Base-by-base conservation (phyloP, 768 basidiomycete species). In the Rubroboletus satanas region DNA sequence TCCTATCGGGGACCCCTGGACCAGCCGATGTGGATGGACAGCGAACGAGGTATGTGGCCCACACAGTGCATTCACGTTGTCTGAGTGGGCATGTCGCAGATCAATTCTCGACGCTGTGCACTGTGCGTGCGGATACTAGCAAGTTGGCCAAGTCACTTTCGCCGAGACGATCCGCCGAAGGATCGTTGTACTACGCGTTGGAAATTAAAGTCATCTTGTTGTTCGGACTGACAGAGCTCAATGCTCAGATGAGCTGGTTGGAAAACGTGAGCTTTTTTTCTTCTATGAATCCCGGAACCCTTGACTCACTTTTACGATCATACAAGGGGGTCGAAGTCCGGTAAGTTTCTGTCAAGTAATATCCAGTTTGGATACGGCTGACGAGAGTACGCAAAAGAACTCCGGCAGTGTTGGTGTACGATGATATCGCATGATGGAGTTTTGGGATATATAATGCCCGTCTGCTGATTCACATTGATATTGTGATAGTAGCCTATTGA, bases 191-290 rank as follows among this genome's bases (percentile, higher is more conserved):
- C 41, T 68, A 59, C n/a, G 56, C 54, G 17, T 52, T 70, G 39
- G 70, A 70, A 15, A 56, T 70, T 46, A 68, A 66, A 10, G 55
- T 83, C 6, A 68, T 83, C 10, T 56, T 83, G 23, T 64, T 77
- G 8, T 81, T 83, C 51, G 82, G 82, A 5, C 58, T 78, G 44
- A 82, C 80, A 3, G 82, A 83, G 55, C 62, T 83, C 56, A 76
- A 73, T 54, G 81, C 80, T 0, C 77, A 80, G 45, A 73, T 83
- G 45, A 69, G 73, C 26, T 83, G 81, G 81, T 65, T 70, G 57
- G 79, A 81, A 41, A 71, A 75, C 48, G 79, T 80, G 68, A 23
- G 74, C 75, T 6, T 18, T 26, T 76, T 4, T 23, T 48, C 12
- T 35, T 21, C 12, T 35, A 2, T 18, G 21, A 2, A 17, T 18